phyloP scores from a whole-genome alignment of 805 yeast species.

The Alloascoidea africana region DNA sequence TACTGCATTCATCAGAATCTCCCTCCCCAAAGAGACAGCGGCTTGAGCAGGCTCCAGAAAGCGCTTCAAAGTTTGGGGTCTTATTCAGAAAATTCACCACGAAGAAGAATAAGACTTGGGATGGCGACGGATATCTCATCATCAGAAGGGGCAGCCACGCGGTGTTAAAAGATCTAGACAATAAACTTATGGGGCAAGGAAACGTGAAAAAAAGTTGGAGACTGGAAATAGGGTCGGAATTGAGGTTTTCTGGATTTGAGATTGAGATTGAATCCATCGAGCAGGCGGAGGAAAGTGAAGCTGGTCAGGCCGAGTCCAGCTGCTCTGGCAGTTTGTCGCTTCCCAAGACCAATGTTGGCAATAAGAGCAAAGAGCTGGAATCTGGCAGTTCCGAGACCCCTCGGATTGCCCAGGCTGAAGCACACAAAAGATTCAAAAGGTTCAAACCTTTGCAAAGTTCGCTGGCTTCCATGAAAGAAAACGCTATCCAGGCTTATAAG shows the following conservation, averaged over 20 bases:
- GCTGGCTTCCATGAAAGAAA: conserved; percentile 6
- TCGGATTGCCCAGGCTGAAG: conserved; percentile 1
- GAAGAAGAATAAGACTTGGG: conserved; percentile 88
- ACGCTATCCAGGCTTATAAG: neutral
- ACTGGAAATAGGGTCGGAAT: conserved; percentile 21
- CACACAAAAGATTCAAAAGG: no score
- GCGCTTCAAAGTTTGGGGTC: conserved; percentile 15
- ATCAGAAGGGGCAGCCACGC: conserved; percentile 10
- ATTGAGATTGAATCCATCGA: conserved; percentile 43
- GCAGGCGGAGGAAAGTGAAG: conserved; percentile 14
- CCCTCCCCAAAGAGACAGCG: neutral
- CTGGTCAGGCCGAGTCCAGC: no score
- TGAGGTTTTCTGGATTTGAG: conserved; percentile 44
- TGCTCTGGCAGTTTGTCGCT: no score
- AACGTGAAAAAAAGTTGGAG: conserved; percentile 13
- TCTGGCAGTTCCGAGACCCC: conserved; percentile 2
- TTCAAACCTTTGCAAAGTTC: no score
- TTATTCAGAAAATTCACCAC: conserved; percentile 58
- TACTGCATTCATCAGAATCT: neutral
- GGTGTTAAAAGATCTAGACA: conserved; percentile 13
- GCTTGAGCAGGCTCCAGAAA: neutral
- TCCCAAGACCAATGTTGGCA: no score
- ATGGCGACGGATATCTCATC: conserved; percentile 68
- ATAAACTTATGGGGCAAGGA: conserved; percentile 5
- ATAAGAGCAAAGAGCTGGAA: no score